These are phyloP conservation scores for Cymbidium sinense DNA, from an alignment of 106 monocot genomes.

Conservation along the genomic window DNA sequence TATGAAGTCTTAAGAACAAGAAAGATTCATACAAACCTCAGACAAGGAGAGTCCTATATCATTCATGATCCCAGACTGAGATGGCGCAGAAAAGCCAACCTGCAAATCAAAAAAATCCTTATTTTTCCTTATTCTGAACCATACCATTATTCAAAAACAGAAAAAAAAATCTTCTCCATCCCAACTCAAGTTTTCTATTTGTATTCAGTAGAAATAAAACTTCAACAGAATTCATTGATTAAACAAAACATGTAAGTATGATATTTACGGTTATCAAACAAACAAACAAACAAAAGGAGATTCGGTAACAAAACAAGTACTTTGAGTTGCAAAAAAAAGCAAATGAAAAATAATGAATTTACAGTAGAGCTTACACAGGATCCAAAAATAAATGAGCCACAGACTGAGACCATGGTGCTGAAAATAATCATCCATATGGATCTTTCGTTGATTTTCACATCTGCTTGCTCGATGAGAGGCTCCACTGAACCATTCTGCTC, in stretches of 20 bases:
- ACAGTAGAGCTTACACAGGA: background rate
- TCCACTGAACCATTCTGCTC: background rate
- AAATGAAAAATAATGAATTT: background rate
- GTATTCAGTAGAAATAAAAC: too few relatives aligned
- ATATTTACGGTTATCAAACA: too few relatives aligned
- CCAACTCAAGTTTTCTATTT: too few relatives aligned
- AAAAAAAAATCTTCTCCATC: background rate
- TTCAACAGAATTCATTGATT: too few relatives aligned
- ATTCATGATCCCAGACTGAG: constrained; percentile 41
- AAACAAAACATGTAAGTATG: too few relatives aligned
- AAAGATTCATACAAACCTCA: constrained; percentile 26
- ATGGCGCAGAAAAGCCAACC: constrained; percentile 54
- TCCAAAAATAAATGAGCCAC: constrained; percentile 10
- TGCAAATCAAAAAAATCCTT: constrained; percentile 8
- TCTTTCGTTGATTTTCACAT: background rate
- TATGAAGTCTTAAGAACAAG: background rate
- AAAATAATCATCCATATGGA: constrained; percentile 10
- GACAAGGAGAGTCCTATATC: constrained; percentile 42
- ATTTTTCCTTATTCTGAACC: background rate
- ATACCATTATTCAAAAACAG: background rate
- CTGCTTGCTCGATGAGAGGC: background rate
- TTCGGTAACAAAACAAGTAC: background rate
- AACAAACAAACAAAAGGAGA: too few relatives aligned
- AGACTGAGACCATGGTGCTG: background rate
- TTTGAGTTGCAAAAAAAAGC: too few relatives aligned